These are phyloP conservation scores for Pseudopediastrum boryanum DNA, from an alignment of 139 green algal genomes.

Conservation along the genomic window DNA sequence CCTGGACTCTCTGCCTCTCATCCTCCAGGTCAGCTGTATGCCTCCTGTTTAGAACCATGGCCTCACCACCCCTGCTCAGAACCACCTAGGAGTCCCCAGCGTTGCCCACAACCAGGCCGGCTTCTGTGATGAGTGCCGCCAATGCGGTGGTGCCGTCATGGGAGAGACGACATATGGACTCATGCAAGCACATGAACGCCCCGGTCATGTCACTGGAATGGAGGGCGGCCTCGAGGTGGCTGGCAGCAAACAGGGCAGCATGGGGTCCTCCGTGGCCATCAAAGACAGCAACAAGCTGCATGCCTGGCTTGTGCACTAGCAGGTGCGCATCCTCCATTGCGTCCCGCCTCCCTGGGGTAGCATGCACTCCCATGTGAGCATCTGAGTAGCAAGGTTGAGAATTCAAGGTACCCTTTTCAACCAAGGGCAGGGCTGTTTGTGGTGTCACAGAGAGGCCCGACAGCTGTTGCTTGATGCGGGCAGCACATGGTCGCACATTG, in stretches of 20 bases:
- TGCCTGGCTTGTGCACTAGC: not conserved
- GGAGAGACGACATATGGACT: too few species aligned
- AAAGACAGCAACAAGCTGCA: slow-evolving; percentile 70
- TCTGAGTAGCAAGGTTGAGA: too few species aligned
- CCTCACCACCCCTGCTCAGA: slow-evolving; percentile 61
- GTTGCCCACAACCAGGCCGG: slow-evolving; percentile 75
- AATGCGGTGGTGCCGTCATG: slow-evolving; percentile 80
- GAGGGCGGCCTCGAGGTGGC: too few species aligned
- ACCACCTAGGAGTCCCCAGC: slow-evolving; percentile 88
- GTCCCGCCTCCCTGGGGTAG: slow-evolving; percentile 42
- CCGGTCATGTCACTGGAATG: too few species aligned
- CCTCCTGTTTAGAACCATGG: slow-evolving; percentile 69
- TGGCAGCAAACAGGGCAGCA: slow-evolving; percentile 59
- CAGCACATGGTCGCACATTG: slow-evolving; percentile 41
- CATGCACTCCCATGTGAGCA: slow-evolving; percentile 30
- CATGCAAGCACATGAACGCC: too few species aligned
- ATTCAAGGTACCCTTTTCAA: too few species aligned
- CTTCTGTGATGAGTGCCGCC: slow-evolving; percentile 54
- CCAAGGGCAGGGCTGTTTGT: too few species aligned
- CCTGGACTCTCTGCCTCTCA: slow-evolving; percentile 73
- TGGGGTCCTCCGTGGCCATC: slow-evolving; percentile 78
- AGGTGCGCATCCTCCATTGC: slow-evolving; percentile 81
- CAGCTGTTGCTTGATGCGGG: slow-evolving; percentile 40
- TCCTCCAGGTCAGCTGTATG: slow-evolving; percentile 70
- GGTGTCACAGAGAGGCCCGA: not conserved